These are phyloP conservation scores for Nematodospora valgi DNA, from an alignment of 805 yeast genomes.

Conservation along the genomic window DNA sequence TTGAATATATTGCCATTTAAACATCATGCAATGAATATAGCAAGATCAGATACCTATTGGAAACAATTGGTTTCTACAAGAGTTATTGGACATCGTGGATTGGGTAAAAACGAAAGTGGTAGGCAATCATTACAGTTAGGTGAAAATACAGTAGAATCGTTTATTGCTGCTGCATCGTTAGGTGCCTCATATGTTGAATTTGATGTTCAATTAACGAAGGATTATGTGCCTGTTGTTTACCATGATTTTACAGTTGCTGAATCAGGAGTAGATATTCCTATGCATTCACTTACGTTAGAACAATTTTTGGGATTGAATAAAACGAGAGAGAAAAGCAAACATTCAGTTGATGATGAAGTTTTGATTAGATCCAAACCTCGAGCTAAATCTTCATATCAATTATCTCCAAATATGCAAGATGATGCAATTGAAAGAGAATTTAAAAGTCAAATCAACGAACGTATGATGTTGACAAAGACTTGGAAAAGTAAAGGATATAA, in stretches of 20 bases:
- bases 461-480: conserved; percentile 86
- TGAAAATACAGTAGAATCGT: conserved; percentile 91
- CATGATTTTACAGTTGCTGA: conserved; percentile 95
- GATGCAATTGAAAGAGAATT: conserved; percentile 39
- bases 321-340: conserved; percentile 2
- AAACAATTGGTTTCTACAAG: conserved; percentile 82
- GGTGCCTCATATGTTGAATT: conserved; percentile 97
- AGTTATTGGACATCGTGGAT: conserved; percentile 94
- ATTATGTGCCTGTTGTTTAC: conserved; percentile 85
- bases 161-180: conserved; percentile 91
- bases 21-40: conserved; percentile 65
- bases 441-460: conserved; percentile 42
- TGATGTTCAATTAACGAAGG: conserved; percentile 93
- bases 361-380: conserved; percentile 20
- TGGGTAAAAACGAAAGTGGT: conserved; percentile 78
- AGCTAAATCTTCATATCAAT: conserved; percentile 36
- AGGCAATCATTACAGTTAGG: conserved; percentile 85
- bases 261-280: conserved; percentile 92
- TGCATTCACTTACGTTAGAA: conserved; percentile 87
- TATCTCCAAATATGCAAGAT: conserved; percentile 20
- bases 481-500: conserved; percentile 83
- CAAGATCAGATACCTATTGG: conserved; percentile 82
- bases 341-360: conserved; percentile 3
- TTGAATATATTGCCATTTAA: conserved; percentile 67
- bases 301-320: conserved; percentile 67